Evolutionary conservation across 78 protist genomes (phyloP), one percentile per base, ranked within the genome.

Genomic region (Cavenderia fasciculata): DNA sequence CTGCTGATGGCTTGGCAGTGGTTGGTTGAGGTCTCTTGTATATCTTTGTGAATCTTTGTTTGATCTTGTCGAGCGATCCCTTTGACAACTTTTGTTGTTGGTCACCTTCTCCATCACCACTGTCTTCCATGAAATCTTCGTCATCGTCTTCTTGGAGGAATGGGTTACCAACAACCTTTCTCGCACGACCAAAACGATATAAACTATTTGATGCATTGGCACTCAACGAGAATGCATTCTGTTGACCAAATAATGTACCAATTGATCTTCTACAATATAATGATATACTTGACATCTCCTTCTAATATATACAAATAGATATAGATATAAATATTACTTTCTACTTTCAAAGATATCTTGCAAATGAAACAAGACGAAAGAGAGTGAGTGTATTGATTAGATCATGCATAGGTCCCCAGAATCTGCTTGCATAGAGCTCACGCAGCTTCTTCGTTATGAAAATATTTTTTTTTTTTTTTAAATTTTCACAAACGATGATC

Each of bases 21-120:
- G 12, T 10, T 1, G 14, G 12, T 1, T 79, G 77, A 66, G 88
- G 88, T 51, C 76, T 40, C 40, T 46, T 79, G 23, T 4, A 79
- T 12, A 25, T 41, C 10, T 10, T 16, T 25, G 66, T 27, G 61
- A 79, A 79, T 51, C 88, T 41, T 40, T 65, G 76, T 52, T 65
- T 79, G 43, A 79, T 66, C 43, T 79, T 79, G 16, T 41, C 54
- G 31, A 51, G 33, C 7, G 68, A 49, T 7, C 27, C 29, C 71
- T 79, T 79, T 46, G 77, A 66, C 5, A 57, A 23, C 43, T 33
- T 74, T 27, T 65, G n/a, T 25, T 31, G 25, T 52, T 19, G 25
- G 2, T 23, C 47, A 1, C 4, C 23, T 6, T 29, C 40, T n/a
- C 11, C 33, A 12, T 74, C 84, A 21, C 57, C 84, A 25, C n/a